These are phyloP conservation scores for Cyathus striatus DNA, from an alignment of 768 basidiomycete genomes.

Conservation along the genomic window DNA sequence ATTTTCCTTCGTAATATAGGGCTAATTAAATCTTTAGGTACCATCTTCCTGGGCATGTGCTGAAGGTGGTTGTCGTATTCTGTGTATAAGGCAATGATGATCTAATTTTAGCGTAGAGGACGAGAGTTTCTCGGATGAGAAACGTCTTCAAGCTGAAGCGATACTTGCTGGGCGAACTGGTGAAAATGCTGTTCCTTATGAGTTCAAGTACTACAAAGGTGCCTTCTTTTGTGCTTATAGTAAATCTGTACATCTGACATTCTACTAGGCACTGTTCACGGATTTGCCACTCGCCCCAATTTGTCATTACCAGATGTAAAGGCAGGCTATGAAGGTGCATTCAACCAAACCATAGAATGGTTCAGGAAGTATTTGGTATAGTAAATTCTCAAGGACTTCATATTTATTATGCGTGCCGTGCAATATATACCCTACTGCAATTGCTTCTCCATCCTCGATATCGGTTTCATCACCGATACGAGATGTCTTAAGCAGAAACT, in stretches of 20 bases:
- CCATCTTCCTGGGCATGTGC: constrained; percentile 18
- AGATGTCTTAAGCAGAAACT: no score
- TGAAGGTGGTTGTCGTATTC: constrained; percentile 18
- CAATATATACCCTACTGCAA: no score
- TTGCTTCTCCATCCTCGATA: no score
- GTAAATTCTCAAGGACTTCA: no score
- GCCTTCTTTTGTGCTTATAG: neutral
- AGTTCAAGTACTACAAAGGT: neutral
- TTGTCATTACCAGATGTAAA: constrained; percentile 15
- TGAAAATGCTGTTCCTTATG: neutral
- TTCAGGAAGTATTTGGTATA: no score
- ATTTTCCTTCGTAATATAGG: neutral
- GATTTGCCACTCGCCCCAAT: constrained; percentile 19
- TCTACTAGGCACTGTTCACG: constrained; percentile 16
- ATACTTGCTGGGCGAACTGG: neutral
- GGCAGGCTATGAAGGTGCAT: constrained; percentile 16
- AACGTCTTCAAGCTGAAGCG: neutral
- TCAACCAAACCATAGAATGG: constrained; percentile 17
- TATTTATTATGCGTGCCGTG: no score
- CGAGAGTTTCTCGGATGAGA: neutral
- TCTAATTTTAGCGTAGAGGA: neutral
- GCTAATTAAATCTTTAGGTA: constrained; percentile 6
- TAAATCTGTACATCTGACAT: neutral
- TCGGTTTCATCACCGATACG: no score
- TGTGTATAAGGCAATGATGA: constrained; percentile 19